Evolutionary conservation across 441 rosid genomes (phyloP).

Genomic region (Kokia cookei): DNA sequence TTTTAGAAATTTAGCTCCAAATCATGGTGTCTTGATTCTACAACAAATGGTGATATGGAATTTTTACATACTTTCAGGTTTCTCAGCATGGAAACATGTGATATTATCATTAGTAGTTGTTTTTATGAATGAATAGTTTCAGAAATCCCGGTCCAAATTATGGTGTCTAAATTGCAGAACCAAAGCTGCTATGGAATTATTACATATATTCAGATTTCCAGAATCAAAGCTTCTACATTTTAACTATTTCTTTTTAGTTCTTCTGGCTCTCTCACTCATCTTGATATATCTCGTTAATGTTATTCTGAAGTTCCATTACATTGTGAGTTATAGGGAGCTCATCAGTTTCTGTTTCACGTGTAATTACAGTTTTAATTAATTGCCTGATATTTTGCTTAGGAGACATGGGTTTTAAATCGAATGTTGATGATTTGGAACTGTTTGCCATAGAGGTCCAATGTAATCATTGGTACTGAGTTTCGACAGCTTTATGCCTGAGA

Average conservation of each 20-base stretch:
- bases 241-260: neutral
- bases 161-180: neutral
- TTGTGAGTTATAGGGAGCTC: no score
- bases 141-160: neutral
- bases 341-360: neutral
- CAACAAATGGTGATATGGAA: neutral
- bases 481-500: no score
- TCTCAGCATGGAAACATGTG: neutral
- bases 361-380: neutral
- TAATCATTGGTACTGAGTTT: neutral
- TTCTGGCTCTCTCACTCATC: neutral
- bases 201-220: neutral
- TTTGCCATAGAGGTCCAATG: neutral
- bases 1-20: neutral
- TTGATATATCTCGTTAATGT: neutral
- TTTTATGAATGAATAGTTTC: neutral
- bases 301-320: neutral
- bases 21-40: neutral
- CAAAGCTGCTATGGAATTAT: neutral
- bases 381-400: neutral
- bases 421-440: neutral
- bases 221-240: neutral
- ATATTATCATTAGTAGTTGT: neutral
- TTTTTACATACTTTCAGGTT: neutral
- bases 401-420: neutral